Evolutionary conservation across 2,329 filamentous ascomycete genomes (phyloP).

Genomic region (Lecanoromycetidae sp.): DNA sequence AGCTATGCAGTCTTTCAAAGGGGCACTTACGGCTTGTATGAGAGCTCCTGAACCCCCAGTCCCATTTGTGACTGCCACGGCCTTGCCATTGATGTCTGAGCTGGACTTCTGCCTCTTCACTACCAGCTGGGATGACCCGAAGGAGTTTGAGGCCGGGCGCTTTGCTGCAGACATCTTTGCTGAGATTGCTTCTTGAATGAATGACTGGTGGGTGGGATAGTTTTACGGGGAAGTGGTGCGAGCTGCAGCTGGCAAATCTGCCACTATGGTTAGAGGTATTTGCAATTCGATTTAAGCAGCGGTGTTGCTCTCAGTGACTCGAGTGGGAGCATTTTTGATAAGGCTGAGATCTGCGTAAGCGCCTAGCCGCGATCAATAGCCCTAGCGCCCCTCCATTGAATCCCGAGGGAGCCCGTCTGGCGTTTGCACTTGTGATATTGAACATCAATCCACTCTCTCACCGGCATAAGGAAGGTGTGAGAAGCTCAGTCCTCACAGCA

Average conservation of each 20-base stretch:
- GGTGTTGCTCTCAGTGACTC: too few relatives aligned
- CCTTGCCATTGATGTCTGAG: conserved; percentile 41
- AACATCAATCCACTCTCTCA: too few relatives aligned
- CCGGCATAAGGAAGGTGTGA: neutral
- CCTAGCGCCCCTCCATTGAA: neutral
- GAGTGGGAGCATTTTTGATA: neutral
- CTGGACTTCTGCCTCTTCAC: conserved; percentile 81
- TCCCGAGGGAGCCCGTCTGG: too few relatives aligned
- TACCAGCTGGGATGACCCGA: conserved; percentile 64
- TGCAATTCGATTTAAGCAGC: neutral
- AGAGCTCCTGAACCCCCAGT: conserved; percentile 49
- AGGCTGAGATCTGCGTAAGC: neutral
- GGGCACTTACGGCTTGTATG: conserved; percentile 48
- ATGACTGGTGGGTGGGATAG: too few relatives aligned
- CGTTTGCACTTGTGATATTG: too few relatives aligned
- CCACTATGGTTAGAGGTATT: too few relatives aligned
- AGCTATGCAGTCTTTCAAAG: neutral
- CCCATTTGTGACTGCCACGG: conserved; percentile 46
- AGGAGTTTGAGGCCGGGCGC: conserved; percentile 74
- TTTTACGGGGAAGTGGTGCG: too few relatives aligned
- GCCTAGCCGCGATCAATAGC: neutral
- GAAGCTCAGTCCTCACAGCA: neutral
- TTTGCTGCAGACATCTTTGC: conserved; percentile 75
- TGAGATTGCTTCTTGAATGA: too few relatives aligned
- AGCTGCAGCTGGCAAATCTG: too few relatives aligned